Evolutionary conservation across 768 basidiomycete species (phyloP).

Genomic region (Lentinula sp.): DNA sequence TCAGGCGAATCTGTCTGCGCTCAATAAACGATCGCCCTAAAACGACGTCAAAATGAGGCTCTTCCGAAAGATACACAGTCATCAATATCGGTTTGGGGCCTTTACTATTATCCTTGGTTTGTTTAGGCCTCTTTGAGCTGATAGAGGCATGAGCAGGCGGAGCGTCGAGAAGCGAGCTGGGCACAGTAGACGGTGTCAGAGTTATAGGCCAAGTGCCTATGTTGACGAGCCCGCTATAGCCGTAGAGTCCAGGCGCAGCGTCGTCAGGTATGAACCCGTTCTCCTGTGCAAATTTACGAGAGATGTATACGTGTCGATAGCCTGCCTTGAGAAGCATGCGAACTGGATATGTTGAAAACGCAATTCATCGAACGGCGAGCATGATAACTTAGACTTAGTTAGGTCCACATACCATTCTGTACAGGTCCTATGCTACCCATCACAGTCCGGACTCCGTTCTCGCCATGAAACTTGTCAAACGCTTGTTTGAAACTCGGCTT

Average conservation of each 20-base stretch:
- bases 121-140: background rate
- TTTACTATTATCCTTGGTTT: constrained; percentile 5
- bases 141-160: constrained; percentile 9
- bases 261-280: constrained; percentile 86
- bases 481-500: constrained; percentile 65
- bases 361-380: background rate
- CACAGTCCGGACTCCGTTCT: constrained; percentile 92
- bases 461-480: constrained; percentile 81
- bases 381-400: background rate
- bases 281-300: constrained; percentile 83
- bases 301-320: constrained; percentile 92
- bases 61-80: constrained; percentile 85
- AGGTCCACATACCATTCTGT: constrained; percentile 55
- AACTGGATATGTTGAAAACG: constrained; percentile 35
- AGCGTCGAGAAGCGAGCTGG: constrained; percentile 19
- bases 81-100: constrained; percentile 37
- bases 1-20: constrained; percentile 76
- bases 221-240: constrained; percentile 86
- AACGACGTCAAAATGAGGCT: constrained; percentile 93
- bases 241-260: constrained; percentile 85
- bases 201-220: constrained; percentile 88
- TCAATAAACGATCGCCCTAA: constrained; percentile 84
- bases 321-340: constrained; percentile 92
- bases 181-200: constrained; percentile 36
- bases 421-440: constrained; percentile 90